These are phyloP conservation scores for Penicillium longicatenatum DNA, from an alignment of 495 filamentous ascomycete species.

Conservation along the genomic window DNA sequence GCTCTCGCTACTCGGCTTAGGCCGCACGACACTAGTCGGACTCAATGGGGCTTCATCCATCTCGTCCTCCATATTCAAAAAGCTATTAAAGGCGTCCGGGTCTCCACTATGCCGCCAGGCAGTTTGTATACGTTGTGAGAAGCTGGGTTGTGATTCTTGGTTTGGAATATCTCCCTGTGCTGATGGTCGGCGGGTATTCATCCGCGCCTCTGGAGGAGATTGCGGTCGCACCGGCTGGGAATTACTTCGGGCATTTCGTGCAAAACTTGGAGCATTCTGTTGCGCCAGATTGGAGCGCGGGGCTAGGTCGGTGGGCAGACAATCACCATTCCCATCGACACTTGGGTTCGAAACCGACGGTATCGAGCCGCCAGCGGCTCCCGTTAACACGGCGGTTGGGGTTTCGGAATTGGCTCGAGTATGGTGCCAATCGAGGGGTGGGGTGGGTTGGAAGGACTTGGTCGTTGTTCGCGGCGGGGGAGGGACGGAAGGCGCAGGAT, in stretches of 20 bases:
- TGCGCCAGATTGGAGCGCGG: slow-evolving; percentile 36
- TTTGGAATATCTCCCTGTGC: slow-evolving; percentile 28
- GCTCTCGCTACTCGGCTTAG: slow-evolving; percentile 38
- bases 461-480: slow-evolving; percentile 27
- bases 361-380: slow-evolving; percentile 42
- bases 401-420: slow-evolving; percentile 40
- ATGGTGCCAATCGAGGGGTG: slow-evolving; percentile 38
- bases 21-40: slow-evolving; percentile 34
- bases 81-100: slow-evolving; percentile 46
- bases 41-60: slow-evolving; percentile 38
- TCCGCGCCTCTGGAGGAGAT: slow-evolving; percentile 38
- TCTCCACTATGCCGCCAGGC: slow-evolving; percentile 47
- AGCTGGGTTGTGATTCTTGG: slow-evolving; percentile 27
- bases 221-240: slow-evolving; percentile 48
- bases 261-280: slow-evolving; percentile 35
- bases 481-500: slow-evolving; percentile 14
- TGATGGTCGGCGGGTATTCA: slow-evolving; percentile 40
- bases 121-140: slow-evolving; percentile 39
- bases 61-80: slow-evolving; percentile 51
- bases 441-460: slow-evolving; percentile 27
- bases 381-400: slow-evolving; percentile 28
- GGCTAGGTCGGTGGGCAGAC: slow-evolving; percentile 36
- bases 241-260: slow-evolving; percentile 49
- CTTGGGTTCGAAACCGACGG: slow-evolving; percentile 31
- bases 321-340: slow-evolving; percentile 42